Evolutionary conservation across 345 rosid genomes (phyloP), one percentile per base, ranked within the genome.

Genomic region (Eucalyptus marginata): DNA sequence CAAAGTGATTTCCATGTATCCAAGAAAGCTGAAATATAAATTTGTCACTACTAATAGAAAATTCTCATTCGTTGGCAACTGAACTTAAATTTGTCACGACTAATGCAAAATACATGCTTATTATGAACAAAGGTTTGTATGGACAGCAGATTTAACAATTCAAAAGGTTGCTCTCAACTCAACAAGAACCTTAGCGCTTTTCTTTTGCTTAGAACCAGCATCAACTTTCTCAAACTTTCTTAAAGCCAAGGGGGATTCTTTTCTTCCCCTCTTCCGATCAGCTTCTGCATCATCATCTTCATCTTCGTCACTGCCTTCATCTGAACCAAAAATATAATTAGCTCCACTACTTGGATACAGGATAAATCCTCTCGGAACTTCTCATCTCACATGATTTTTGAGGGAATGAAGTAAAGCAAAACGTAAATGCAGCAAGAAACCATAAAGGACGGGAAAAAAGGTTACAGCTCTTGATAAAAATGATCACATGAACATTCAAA

Each of bases 131-230:
- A 66, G 13, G 40, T 66, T 66, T 66, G 7, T 31, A 66, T 31
- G 2, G 79, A 66, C 22, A 66, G 22, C 43, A 31, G 62, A 50
- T 49, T n/a, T 59, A 13, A 66, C 5, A 14, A 7, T 31, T 27
- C 18, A 29, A 50, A 49, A 31, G 10, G 36, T 4, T 6, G 20
- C 29, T 43, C 33, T 94, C 91, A 96, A 96, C 97, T 97, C 99
- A 43, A 95, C 96, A 71, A 93, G 91, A 43, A 97, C 96, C 90
- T 93, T 95, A 71, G 96, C 89, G 91, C 93, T 96, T 93, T 95
- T 97, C 94, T 95, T 97, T 17, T 88, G 50, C 91, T 95, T 95
- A 87, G 88, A 89, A 86, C 90, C 92, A 76, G 87, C 24, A 76
- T 90, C 93, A 50, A 87, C 94, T 71, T 93, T 95, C 89, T 91